Percentiles rank a stretch among this genome's conserved stretches.
These are phyloP conservation scores for Fusarium sambucinum DNA, from an alignment of 2,329 filamentous ascomycete genomes.

Conservation along the genomic window DNA sequence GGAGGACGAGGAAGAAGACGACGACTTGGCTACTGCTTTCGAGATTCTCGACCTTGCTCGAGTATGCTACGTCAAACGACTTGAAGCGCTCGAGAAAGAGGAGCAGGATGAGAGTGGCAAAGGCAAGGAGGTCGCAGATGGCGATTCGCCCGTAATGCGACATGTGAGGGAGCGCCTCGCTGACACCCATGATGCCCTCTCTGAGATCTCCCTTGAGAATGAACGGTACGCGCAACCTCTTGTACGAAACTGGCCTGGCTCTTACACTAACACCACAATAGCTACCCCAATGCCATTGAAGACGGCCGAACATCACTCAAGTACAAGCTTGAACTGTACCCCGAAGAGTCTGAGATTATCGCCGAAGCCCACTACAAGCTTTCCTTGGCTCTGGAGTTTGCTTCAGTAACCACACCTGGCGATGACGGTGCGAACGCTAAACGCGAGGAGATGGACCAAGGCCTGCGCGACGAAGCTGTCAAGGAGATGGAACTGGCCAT, in stretches of 20 bases:
- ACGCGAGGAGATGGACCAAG: slow-evolving; percentile 72
- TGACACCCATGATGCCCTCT: slow-evolving; percentile 92
- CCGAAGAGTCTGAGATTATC: slow-evolving; percentile 83
- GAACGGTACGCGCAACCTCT: slow-evolving; percentile 69
- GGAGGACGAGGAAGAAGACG: slow-evolving; percentile 71
- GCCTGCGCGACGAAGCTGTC: slow-evolving; percentile 76
- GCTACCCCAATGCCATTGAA: slow-evolving; percentile 85
- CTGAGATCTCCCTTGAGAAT: slow-evolving; percentile 97
- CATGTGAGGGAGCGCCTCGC: slow-evolving; percentile 87
- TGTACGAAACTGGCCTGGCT: not conserved
- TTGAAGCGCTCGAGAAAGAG: slow-evolving; percentile 56
- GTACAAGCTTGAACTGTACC: slow-evolving; percentile 82
- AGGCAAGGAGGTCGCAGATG: slow-evolving; percentile 57
- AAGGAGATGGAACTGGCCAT: slow-evolving; percentile 80
- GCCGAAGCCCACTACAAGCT: slow-evolving; percentile 98
- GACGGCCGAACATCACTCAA: slow-evolving; percentile 83
- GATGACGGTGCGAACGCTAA: slow-evolving; percentile 60
- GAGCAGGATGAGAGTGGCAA: slow-evolving; percentile 54
- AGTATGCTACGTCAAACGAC: slow-evolving; percentile 70
- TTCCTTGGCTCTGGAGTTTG: slow-evolving; percentile 93
- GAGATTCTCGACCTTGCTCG: slow-evolving; percentile 86
- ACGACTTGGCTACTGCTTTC: slow-evolving; percentile 83
- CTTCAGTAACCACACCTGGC: slow-evolving; percentile 76
- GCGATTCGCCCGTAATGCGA: slow-evolving; percentile 58
- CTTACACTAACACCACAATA: slow-evolving; percentile 48